Percentiles rank a stretch among this genome's conserved stretches.
phyloP scores from a whole-genome alignment of 176 grass and related monocot genomes.

The Carex scoparia region DNA sequence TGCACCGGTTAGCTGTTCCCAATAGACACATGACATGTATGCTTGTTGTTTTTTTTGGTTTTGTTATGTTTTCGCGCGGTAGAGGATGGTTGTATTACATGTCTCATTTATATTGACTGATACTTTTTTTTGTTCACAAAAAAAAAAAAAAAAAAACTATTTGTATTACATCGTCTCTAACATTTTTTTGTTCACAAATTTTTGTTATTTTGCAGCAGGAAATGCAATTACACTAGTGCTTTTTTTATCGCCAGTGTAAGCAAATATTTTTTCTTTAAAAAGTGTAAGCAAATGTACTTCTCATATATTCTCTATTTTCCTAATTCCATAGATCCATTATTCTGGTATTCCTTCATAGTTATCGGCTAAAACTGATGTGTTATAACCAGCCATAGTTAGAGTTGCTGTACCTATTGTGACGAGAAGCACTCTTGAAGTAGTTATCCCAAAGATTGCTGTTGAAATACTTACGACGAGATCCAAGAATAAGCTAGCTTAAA shows the following conservation, averaged over 20 bases:
- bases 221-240: too few relatives aligned
- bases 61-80: too few relatives aligned
- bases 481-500: slow-evolving; percentile 91
- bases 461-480: slow-evolving; percentile 87
- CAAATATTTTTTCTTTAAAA: too few relatives aligned
- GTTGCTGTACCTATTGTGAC: slow-evolving; percentile 71
- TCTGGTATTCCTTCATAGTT: background rate
- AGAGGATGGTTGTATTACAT: too few relatives aligned
- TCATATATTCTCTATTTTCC: too few relatives aligned
- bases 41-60: background rate
- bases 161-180: too few relatives aligned
- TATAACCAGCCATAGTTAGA: slow-evolving; percentile 29
- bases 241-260: too few relatives aligned
- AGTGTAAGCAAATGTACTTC: too few relatives aligned
- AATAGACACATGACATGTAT: background rate
- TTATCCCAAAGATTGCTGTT: slow-evolving; percentile 68
- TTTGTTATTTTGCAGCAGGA: too few relatives aligned
- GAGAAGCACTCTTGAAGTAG: slow-evolving; percentile 86
- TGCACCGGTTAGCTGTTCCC: background rate
- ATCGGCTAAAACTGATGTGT: background rate
- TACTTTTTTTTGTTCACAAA: too few relatives aligned
- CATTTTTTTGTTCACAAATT: too few relatives aligned
- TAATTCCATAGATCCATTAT: background rate
- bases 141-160: too few relatives aligned
- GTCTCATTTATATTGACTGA: background rate